These are phyloP conservation scores for Dicorynia guianensis DNA, from an alignment of 306 rosid species.

Conservation along the genomic window DNA sequence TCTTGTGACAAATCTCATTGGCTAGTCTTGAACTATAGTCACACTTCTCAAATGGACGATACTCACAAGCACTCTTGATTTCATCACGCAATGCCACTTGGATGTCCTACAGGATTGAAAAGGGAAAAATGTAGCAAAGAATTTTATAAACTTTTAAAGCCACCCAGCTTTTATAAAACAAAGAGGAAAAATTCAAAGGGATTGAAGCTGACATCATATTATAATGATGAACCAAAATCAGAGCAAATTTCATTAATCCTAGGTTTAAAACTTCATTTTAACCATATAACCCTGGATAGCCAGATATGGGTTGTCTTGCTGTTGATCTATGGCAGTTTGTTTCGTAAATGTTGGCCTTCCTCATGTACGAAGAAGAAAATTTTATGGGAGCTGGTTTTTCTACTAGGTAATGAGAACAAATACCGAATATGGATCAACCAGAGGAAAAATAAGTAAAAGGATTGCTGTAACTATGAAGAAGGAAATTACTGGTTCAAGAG, in stretches of 20 bases:
- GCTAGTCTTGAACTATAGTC: slow-evolving; percentile 88
- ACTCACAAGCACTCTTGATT: slow-evolving; percentile 91
- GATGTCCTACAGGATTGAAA: slow-evolving; percentile 62
- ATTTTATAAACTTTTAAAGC: background rate
- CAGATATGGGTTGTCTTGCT: background rate
- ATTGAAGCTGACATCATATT: background rate
- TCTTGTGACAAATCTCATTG: slow-evolving; percentile 85
- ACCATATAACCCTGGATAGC: slow-evolving; percentile 8
- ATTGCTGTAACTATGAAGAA: background rate
- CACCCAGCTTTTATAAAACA: background rate
- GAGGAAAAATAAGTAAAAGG: too few relatives aligned
- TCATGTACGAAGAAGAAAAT: too few relatives aligned
- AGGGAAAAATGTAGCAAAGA: background rate
- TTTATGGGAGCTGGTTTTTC: too few relatives aligned
- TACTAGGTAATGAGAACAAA: too few relatives aligned
- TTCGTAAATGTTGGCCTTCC: too few relatives aligned
- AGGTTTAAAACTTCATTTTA: slow-evolving; percentile 1
- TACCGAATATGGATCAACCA: too few relatives aligned
- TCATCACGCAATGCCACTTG: slow-evolving; percentile 90
- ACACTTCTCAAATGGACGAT: slow-evolving; percentile 96
- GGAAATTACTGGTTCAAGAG: background rate
- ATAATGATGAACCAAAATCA: slow-evolving; percentile 32
- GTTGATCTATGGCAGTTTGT: background rate
- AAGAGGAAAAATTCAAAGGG: background rate
- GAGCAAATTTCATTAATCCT: background rate